Evolutionary conservation across 805 yeast genomes (phyloP), one percentile per base, ranked within the genome.

Genomic region (Candida ipomoeae): DNA sequence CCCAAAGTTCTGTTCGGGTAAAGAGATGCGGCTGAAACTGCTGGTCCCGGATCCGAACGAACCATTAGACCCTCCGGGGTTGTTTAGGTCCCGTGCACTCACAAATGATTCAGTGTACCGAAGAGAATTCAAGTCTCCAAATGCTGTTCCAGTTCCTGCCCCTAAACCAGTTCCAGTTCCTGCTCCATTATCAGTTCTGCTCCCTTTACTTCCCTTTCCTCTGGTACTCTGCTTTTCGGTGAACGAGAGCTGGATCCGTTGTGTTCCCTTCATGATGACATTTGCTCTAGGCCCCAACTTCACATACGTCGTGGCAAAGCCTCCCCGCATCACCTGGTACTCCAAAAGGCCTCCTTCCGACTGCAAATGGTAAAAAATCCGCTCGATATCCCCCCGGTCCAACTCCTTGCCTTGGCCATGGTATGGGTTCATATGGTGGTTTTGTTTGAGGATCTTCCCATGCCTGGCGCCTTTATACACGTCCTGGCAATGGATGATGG

Each of bases 401-500:
- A 84, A 62, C 6, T 68, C 72, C 57, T 77, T 80, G 4, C 96
- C 96, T 26, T 69, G 68, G 1, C 97, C 96, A 62, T 87, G 90
- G 41, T 68, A 78, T n/a, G 77, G 75, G 40, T 75, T 73, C 17
- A 59, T 59, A 59, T 85, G 82, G 60, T 85, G 88, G 0, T 90
- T 89, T 41, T 80, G 72, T 33, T 73, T 76, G 11, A 79, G 71
- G 51, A 89, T 80, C 60, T 83, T 85, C n/a, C 77, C 75, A 50
- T 72, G 69, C 55, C 76, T 80, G 0, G 89, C 79, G 0, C 97
- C 96, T 59, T 84, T 80, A 65, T 84, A 84, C 5, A 89, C 76
- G 65, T 91, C 97, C 56, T 89, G 91, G 62, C 92, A 85, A 57
- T 89, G 84, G 11, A 87, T 74, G 8, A 85, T 74, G 0, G 98